phyloP scores from a whole-genome alignment of 768 basidiomycete species.

The Boletus vermiculosoides region DNA sequence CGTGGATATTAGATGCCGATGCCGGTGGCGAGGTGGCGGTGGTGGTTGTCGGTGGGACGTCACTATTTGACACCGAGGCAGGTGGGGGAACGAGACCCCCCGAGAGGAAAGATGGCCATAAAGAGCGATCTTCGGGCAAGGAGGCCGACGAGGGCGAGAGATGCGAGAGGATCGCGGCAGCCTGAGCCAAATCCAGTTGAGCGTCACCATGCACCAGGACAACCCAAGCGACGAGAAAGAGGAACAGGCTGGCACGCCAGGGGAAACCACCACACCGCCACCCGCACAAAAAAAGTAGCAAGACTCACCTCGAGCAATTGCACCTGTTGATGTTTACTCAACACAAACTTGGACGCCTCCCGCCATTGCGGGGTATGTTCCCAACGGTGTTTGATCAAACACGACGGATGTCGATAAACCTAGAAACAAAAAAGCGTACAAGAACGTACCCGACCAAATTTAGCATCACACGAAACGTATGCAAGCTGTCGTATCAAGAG shows the following conservation, averaged over 20 bases:
- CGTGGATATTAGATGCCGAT: conserved; percentile 2
- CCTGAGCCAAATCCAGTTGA: conserved; percentile 42
- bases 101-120: conserved; percentile 85
- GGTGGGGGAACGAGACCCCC: conserved; percentile 65
- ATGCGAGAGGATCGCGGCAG: conserved; percentile 92
- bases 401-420: conserved; percentile 91
- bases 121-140: conserved; percentile 88
- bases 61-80: conserved; percentile 14
- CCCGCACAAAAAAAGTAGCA: neutral
- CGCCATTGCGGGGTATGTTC: conserved; percentile 97
- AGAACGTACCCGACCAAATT: neutral
- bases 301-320: conserved; percentile 80
- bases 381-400: conserved; percentile 97
- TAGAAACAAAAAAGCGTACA: conserved; percentile 28
- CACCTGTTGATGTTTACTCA: conserved; percentile 97
- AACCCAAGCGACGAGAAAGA: neutral
- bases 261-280: neutral
- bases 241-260: neutral
- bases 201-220: neutral
- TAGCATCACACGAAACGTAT: conserved; percentile 3
- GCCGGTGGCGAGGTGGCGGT: conserved; percentile 9
- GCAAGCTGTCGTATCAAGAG: conserved; percentile 1
- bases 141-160: conserved; percentile 68
- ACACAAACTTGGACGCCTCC: conserved; percentile 83
- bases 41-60: neutral